phyloP scores from a whole-genome alignment of 805 yeast genomes.

The Saturnispora dispora region DNA sequence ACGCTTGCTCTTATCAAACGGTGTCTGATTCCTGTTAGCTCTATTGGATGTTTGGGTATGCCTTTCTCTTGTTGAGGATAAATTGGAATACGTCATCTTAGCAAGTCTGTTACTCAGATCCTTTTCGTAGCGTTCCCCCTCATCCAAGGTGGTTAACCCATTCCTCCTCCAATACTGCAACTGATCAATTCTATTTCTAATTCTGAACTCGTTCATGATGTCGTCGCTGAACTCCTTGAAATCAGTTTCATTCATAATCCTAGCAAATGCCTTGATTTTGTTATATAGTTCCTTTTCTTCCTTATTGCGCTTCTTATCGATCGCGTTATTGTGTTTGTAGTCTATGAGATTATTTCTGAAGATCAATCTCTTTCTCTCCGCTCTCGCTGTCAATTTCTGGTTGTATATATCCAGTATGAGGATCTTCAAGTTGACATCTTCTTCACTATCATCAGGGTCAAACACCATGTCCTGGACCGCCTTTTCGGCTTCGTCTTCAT shows the following conservation, averaged over 20 bases:
- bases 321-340: constrained; percentile 69
- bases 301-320: constrained; percentile 77
- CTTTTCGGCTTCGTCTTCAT: constrained; percentile 93
- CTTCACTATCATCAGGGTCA: constrained; percentile 83
- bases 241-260: constrained; percentile 73
- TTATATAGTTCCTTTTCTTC: constrained; percentile 81
- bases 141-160: constrained; percentile 78
- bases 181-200: constrained; percentile 76
- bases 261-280: constrained; percentile 69
- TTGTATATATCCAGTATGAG: constrained; percentile 84
- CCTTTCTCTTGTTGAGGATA: constrained; percentile 19
- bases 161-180: constrained; percentile 88
- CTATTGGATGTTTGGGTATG: constrained; percentile 25
- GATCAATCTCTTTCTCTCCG: constrained; percentile 81
- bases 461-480: constrained; percentile 92
- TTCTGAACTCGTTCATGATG: constrained; percentile 65
- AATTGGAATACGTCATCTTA: constrained; percentile 13
- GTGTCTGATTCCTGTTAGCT: constrained; percentile 25
- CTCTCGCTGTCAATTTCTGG: constrained; percentile 80
- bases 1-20: constrained; percentile 22
- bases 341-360: constrained; percentile 73
- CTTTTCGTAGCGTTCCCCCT: constrained; percentile 78
- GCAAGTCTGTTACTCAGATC: constrained; percentile 65
- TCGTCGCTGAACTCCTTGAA: constrained; percentile 68
- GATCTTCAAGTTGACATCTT: constrained; percentile 83